Percentiles rank a stretch among this genome's conserved stretches.
Conservation (phyloP, 2,329 filamentous ascomycete genomes). For the Harringtonia lauricola region DNA sequence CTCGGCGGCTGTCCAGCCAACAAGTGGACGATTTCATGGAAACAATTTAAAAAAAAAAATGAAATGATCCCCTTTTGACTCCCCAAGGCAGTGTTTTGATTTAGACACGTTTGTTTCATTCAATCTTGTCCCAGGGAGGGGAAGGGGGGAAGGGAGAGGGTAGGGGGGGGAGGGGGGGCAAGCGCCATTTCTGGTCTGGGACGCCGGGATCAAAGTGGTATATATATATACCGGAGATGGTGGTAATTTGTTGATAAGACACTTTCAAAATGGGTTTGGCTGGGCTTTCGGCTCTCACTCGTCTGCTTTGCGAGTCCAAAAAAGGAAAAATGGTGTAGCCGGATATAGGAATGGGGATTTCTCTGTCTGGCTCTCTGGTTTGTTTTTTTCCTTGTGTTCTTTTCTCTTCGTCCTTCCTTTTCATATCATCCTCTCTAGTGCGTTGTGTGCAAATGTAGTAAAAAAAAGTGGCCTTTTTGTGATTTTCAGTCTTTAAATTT, state of each 20-base stretch:
- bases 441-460: no score
- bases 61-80: background rate
- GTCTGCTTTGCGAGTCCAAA: conserved; percentile 1
- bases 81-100: background rate
- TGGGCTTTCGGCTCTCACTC: background rate
- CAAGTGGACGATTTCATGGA: background rate
- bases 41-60: background rate
- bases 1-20: background rate
- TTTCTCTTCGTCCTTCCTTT: background rate
- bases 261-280: background rate
- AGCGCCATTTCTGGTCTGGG: background rate
- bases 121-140: background rate
- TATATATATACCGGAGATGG: background rate
- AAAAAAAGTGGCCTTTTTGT: background rate
- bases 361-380: no score
- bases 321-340: conserved; percentile 2
- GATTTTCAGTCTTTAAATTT: background rate
- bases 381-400: background rate
- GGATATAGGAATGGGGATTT: conserved; percentile 4
- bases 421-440: no score
- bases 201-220: background rate
- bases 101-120: background rate
- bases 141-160: no score
- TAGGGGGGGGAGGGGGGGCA: no score
- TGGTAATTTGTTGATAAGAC: background rate